Conservation (phyloP, 2,329 filamentous ascomycete genomes). For the Trichoderma pleuroti region DNA sequence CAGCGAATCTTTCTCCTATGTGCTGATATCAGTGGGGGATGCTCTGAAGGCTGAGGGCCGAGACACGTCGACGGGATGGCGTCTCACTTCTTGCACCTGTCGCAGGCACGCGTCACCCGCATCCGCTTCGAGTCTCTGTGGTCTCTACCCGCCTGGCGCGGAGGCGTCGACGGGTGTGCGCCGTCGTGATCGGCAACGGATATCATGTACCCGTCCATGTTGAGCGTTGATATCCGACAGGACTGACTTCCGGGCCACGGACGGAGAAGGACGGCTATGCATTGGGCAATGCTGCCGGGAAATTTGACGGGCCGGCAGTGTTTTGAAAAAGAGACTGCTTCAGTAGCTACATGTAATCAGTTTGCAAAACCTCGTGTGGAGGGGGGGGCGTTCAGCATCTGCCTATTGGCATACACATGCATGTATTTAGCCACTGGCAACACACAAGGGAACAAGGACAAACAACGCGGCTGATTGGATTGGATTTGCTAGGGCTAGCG, state of each 20-base stretch:
- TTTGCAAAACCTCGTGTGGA: neutral
- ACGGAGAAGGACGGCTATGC: conserved; percentile 16
- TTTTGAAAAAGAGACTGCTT: neutral
- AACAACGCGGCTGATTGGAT: neutral
- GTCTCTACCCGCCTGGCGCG: conserved; percentile 6
- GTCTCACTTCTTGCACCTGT: conserved; percentile 15
- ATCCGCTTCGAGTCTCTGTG: conserved; percentile 13
- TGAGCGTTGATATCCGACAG: conserved; percentile 10
- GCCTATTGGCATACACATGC: neutral
- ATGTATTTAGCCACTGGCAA: neutral
- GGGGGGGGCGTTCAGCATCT: neutral
- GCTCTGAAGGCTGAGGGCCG: neutral
- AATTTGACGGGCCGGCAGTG: neutral
- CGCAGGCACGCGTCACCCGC: conserved; percentile 16
- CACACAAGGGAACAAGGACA: neutral
- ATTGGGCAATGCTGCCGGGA: conserved; percentile 4
- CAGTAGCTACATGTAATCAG: neutral
- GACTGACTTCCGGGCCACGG: conserved; percentile 12
- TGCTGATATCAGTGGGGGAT: neutral
- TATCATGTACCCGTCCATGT: conserved; percentile 14
- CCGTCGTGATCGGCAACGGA: conserved; percentile 5
- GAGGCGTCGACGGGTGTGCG: conserved; percentile 12
- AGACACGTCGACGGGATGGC: neutral
- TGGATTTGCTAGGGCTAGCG: neutral
- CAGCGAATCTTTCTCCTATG: conserved; percentile 14